Percentiles rank a stretch among this genome's conserved stretches.
phyloP scores from a whole-genome alignment of 257 asterid genomes.

The Linaria vulgaris region DNA sequence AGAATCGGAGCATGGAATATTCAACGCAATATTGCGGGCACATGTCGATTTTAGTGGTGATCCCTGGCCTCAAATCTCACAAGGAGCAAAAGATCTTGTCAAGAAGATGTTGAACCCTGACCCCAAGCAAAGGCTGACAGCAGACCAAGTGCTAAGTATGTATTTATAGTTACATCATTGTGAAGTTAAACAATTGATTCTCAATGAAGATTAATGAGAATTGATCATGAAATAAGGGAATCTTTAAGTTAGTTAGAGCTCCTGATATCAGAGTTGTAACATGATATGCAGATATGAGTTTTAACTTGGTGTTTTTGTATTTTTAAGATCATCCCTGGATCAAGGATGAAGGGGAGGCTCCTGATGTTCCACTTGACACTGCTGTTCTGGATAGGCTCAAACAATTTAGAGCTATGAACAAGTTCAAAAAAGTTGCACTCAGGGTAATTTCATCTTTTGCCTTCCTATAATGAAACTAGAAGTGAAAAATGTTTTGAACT shows the following conservation, averaged over 20 bases:
- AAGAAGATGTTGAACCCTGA: constrained; percentile 58
- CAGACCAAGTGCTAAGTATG: constrained; percentile 56
- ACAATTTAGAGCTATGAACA: constrained; percentile 60
- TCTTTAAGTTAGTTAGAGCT: background rate
- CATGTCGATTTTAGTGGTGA: constrained; percentile 56
- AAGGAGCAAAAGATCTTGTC: constrained; percentile 61
- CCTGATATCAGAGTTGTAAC: background rate
- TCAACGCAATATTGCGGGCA: constrained; percentile 49
- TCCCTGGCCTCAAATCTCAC: constrained; percentile 64
- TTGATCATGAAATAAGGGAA: too few species aligned
- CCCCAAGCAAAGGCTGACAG: constrained; percentile 59
- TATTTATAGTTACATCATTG: background rate
- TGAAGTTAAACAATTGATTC: too few species aligned
- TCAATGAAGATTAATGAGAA: too few species aligned
- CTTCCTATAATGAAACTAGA: background rate
- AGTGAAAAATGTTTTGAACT: too few species aligned
- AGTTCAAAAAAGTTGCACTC: constrained; percentile 67
- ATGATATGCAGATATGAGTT: background rate
- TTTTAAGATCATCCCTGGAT: constrained; percentile 66
- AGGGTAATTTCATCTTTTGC: constrained; percentile 31
- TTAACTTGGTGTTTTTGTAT: background rate
- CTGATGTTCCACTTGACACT: constrained; percentile 59
- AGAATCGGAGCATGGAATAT: constrained; percentile 67
- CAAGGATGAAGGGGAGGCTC: constrained; percentile 77
- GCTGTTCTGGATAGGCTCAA: constrained; percentile 57